Conservation (phyloP, 805 yeast species). For the Pichia cabralensis region DNA sequence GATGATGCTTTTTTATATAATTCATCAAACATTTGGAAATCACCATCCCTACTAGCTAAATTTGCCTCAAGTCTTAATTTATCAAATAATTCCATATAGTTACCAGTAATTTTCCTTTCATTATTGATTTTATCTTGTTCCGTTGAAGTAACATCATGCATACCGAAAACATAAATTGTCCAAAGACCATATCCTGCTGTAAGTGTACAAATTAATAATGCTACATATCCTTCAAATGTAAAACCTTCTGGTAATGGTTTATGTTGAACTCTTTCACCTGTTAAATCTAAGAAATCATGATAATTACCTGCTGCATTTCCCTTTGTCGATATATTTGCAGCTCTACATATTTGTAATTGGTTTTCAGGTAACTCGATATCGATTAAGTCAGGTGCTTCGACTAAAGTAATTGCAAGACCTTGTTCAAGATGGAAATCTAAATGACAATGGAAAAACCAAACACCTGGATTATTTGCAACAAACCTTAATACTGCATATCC, state of each 20-base stretch:
- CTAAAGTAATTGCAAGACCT: slow-evolving; percentile 62
- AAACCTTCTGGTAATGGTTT: slow-evolving; percentile 61
- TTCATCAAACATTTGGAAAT: too few relatives aligned
- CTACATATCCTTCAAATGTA: slow-evolving; percentile 60
- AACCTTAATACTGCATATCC: slow-evolving; percentile 65
- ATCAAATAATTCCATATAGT: slow-evolving; percentile 6
- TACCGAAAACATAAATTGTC: slow-evolving; percentile 53
- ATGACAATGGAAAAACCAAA: slow-evolving; percentile 93
- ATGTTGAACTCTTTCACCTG: slow-evolving; percentile 53
- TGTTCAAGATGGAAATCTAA: slow-evolving; percentile 79
- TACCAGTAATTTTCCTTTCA: slow-evolving; percentile 12
- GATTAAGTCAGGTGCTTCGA: slow-evolving; percentile 51
- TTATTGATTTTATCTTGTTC: slow-evolving; percentile 6
- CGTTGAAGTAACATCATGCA: slow-evolving; percentile 45
- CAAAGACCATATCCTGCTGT: slow-evolving; percentile 52
- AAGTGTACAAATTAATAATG: slow-evolving; percentile 42
- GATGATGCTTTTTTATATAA: too few relatives aligned
- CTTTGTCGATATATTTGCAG: slow-evolving; percentile 32
- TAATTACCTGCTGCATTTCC: slow-evolving; percentile 72
- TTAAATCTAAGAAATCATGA: slow-evolving; percentile 44
- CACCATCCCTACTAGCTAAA: too few relatives aligned
- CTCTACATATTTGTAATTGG: slow-evolving; percentile 40
- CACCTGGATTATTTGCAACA: slow-evolving; percentile 81
- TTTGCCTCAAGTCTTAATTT: too few relatives aligned
- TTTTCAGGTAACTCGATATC: slow-evolving; percentile 40